phyloP scores from a whole-genome alignment of 2,329 filamentous ascomycete species.

The Graphiopsis chlorocephala region DNA sequence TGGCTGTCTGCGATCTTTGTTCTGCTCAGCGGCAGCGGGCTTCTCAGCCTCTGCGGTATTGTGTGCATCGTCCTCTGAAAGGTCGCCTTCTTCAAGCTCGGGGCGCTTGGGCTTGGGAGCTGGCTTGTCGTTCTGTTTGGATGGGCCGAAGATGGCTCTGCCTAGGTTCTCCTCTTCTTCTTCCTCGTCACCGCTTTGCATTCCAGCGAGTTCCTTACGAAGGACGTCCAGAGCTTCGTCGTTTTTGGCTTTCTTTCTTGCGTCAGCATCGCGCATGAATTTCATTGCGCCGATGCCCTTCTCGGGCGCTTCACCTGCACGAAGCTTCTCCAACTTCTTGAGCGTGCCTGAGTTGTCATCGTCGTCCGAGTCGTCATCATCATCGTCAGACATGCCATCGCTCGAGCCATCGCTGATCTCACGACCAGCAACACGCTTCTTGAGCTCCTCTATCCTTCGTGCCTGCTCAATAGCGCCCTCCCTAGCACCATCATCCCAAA shows the following conservation, averaged over 20 bases:
- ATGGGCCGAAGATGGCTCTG: slow-evolving; percentile 66
- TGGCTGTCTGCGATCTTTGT: slow-evolving; percentile 16
- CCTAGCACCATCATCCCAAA: slow-evolving; percentile 86
- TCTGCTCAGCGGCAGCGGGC: slow-evolving; percentile 6
- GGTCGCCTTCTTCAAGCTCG: slow-evolving; percentile 61
- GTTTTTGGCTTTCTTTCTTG: slow-evolving; percentile 72
- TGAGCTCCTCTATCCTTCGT: slow-evolving; percentile 75
- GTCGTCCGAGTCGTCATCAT: slow-evolving; percentile 57
- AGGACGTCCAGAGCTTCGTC: slow-evolving; percentile 55
- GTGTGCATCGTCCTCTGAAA: slow-evolving; percentile 45
- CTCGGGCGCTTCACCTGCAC: slow-evolving; percentile 30
- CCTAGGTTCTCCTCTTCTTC: slow-evolving; percentile 62
- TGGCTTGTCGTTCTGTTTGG: slow-evolving; percentile 32
- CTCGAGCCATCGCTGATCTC: slow-evolving; percentile 53
- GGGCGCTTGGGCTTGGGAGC: slow-evolving; percentile 37
- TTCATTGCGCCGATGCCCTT: slow-evolving; percentile 74
- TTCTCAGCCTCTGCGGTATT: not conserved
- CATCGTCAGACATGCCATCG: slow-evolving; percentile 51
- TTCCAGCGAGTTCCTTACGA: slow-evolving; percentile 41
- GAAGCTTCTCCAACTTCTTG: slow-evolving; percentile 42
- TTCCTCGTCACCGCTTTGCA: slow-evolving; percentile 45
- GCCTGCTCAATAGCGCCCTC: slow-evolving; percentile 77
- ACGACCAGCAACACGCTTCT: slow-evolving; percentile 74
- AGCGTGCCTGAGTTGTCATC: slow-evolving; percentile 36
- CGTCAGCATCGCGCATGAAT: slow-evolving; percentile 91